Base-by-base conservation (phyloP, 108 stramenopile genomes). In the Schizochytrium sp. region DNA sequence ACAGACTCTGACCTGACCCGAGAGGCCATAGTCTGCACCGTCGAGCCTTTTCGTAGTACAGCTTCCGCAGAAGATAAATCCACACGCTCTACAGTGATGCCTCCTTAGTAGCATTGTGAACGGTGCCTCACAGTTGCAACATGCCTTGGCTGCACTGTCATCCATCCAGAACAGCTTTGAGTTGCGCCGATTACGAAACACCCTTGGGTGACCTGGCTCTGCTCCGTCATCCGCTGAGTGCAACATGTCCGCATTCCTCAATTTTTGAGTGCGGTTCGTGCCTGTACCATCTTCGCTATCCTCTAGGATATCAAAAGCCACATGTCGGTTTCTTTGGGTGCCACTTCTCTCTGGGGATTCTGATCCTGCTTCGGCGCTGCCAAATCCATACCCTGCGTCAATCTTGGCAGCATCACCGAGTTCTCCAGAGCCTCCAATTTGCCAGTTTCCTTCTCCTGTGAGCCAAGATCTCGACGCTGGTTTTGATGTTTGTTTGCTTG, bases 121-220 rank as follows among this genome's bases (percentile, higher is more conserved):
- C 28, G 73, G 73, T 4, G 73, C 73, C 45, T 83, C 73, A 50
- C 73, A 83, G 40, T 83, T 83, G 17, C 46, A 83, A 50, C 73
- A 83, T n/a, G 73, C 46, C 19, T 83, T 83, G 73, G 73, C 73
- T 4, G 73, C 73, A 28, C 7, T 83, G 45, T 83, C 73, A 50
- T 83, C 73, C 73, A 83, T 83, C 73, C 73, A 83, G 40, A 83
- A 83, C 1, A 53, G 73, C 73, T 83, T 83, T 5, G 73, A 83
- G 73, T 53, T 83, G 28, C 73, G 17, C 17, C 61, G 8, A n/a
- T 64, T 64, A 5, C 61, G 4, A 13, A 64, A 64, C 4, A 64
- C 61, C 41, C 61, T 4, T 10, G 61, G 61, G 12, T 64, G 4
- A 19, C 61, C 61, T 0, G 61, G 61, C 61, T 64, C 61, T 38